Base-by-base conservation (phyloP, 2,329 filamentous ascomycete genomes). In the Hymenoscyphus albidus region DNA sequence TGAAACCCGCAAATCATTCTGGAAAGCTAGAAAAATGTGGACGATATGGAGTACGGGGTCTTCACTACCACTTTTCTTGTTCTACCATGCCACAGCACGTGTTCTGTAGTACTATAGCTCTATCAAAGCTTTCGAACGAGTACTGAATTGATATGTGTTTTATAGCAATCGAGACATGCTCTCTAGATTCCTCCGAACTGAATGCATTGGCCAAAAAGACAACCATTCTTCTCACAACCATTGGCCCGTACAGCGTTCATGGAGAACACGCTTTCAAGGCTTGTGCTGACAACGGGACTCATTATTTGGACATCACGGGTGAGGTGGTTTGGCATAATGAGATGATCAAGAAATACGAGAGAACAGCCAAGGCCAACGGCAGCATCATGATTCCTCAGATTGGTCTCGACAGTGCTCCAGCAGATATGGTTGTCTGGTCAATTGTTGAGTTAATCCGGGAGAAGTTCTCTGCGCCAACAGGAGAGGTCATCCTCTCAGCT, bases 281-380 rank as follows among this genome's bases (percentile, higher is more conserved):
- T 5, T 89, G 86, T 72, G 85, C 85, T 61, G 81, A 85, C 72
- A 78, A 81, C 62, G 86, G 86, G 67, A 88, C 86, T 1, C 85
- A 89, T 73, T 89, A 89, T 69, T 73, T 88, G 44, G 86, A 88
- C 72, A 82, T 83, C 57, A 88, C 85, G 0, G 86, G 86, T 61
- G 86, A 89, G 73, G 77, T 81, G 12, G 80, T 83, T 1, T 88
- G 82, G 77, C 82, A 85, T 18, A 73, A 77, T n/a, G 75, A 77
- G 32, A 89, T 89, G 86, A 84, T 87, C 67, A 78, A 79, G 62
- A 85, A 84, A 70, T 87, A 88, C 71, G 82, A 85, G 62, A 71
- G 73, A 1, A 73, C 74, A 3, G 86, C 86, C 22, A 80, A 83
- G 72, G 72, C 76, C 39, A 83, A 77, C 22, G 86, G 86, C 14